These are phyloP conservation scores for Cutaneotrichosporon sp. DNA, from an alignment of 1,284 basidiomycete genomes.

Conservation along the genomic window DNA sequence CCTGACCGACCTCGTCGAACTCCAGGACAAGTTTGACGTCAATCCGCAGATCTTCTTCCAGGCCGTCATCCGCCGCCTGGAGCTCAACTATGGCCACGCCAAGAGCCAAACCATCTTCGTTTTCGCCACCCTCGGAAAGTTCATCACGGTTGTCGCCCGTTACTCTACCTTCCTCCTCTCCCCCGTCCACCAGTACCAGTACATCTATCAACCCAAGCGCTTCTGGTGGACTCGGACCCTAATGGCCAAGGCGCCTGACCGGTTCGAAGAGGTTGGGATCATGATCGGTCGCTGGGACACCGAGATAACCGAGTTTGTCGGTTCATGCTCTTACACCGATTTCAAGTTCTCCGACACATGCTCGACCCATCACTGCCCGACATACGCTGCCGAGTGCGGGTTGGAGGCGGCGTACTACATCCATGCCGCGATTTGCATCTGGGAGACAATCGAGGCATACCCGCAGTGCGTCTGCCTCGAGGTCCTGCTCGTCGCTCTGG, in stretches of 20 bases:
- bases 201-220: neutral
- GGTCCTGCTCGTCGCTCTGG: neutral
- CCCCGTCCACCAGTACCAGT: neutral
- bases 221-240: slow-evolving; percentile 8
- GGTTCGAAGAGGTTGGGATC: neutral
- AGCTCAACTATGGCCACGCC: slow-evolving; percentile 1
- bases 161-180: slow-evolving; percentile 7
- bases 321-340: neutral
- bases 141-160: neutral
- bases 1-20: neutral
- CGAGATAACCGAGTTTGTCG: neutral
- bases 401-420: neutral
- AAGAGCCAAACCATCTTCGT: slow-evolving; percentile 1
- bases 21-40: neutral
- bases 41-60: neutral
- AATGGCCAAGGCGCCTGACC: neutral
- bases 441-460: neutral
- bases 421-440: neutral
- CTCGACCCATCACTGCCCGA: neutral
- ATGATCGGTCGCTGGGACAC: neutral
- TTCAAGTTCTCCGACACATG: slow-evolving; percentile 4
- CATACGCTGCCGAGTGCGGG: neutral
- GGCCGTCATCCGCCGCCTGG: slow-evolving; percentile 9
- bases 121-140: neutral
- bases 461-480: slow-evolving; percentile 10